Evolutionary conservation across 495 filamentous ascomycete species (phyloP).

Genomic region (Poronia punctata): DNA sequence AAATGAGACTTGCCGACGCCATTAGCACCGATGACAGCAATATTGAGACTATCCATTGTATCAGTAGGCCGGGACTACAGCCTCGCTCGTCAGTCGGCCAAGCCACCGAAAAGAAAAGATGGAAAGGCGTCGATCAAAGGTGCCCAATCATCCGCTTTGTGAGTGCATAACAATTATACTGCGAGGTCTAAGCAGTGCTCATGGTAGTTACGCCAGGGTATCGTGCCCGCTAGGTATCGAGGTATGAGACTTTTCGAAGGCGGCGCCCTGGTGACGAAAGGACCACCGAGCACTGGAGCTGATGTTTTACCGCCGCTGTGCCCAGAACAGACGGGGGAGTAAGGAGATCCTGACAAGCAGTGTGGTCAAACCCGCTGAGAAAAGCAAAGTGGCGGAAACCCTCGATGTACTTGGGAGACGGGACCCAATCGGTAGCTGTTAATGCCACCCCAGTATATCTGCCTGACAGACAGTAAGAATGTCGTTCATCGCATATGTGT

Average conservation of each 20-base stretch:
- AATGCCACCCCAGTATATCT: too few species aligned
- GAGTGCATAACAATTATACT: constrained; percentile 8
- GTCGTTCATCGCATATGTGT: too few species aligned
- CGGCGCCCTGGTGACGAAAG: not conserved
- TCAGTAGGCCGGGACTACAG: constrained; percentile 4
- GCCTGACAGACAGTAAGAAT: too few species aligned
- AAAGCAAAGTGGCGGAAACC: too few species aligned
- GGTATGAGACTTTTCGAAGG: not conserved
- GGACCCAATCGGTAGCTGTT: too few species aligned
- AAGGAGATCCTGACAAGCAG: too few species aligned
- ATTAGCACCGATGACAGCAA: constrained; percentile 74
- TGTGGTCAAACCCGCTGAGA: too few species aligned
- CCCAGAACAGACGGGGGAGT: too few species aligned
- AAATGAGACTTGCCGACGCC: constrained; percentile 88
- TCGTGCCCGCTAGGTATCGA: not conserved
- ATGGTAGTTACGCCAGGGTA: not conserved
- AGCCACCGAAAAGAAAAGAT: constrained; percentile 1
- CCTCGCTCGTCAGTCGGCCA: constrained; percentile 4
- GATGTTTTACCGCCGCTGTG: too few species aligned
- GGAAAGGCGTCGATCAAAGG: not conserved
- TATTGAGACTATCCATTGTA: constrained; percentile 63
- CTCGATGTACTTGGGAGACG: too few species aligned
- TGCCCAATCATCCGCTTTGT: constrained; percentile 7
- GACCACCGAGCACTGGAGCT: too few species aligned
- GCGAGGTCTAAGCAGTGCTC: not conserved